A percentile compares a stretch with the other conserved stretches of the same genome.
Conservation (phyloP, 306 rosid species). For the Castanea sativa region DNA sequence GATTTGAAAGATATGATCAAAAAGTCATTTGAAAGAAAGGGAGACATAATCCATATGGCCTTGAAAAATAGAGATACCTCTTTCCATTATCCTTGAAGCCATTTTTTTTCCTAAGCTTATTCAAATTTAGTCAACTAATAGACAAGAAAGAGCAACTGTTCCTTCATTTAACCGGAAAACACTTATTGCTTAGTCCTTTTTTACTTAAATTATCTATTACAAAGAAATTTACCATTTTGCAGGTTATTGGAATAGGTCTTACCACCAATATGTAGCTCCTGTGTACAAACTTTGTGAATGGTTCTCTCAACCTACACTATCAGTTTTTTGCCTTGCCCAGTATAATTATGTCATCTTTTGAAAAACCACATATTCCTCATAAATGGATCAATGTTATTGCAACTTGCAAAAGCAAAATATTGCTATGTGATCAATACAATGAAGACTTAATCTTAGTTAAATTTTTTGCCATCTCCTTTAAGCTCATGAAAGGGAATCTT, state of each 20-base stretch:
- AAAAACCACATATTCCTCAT: slow-evolving; percentile 1
- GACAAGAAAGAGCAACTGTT: slow-evolving; percentile 49
- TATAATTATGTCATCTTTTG: not conserved
- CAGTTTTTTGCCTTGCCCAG: not conserved
- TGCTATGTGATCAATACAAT: not conserved
- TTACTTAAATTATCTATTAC: not conserved
- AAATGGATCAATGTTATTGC: not conserved
- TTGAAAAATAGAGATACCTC: slow-evolving; percentile 57
- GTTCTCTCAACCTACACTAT: slow-evolving; percentile 24
- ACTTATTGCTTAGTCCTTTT: slow-evolving; percentile 20
- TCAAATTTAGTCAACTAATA: slow-evolving; percentile 50
- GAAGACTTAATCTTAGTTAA: not conserved
- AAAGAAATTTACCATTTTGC: not conserved
- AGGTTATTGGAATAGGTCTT: slow-evolving; percentile 33
- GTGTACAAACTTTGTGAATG: slow-evolving; percentile 24
- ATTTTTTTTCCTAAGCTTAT: slow-evolving; percentile 41
- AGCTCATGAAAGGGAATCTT: slow-evolving; percentile 6
- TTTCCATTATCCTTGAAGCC: slow-evolving; percentile 42
- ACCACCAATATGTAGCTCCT: slow-evolving; percentile 24
- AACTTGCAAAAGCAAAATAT: slow-evolving; percentile 1
- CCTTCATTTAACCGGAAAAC: slow-evolving; percentile 15
- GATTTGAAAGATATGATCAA: slow-evolving; percentile 47
- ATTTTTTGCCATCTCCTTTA: slow-evolving; percentile 6
- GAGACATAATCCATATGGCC: slow-evolving; percentile 69
- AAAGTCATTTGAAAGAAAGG: slow-evolving; percentile 52